These are phyloP conservation scores for Tetrapisispora iriomotensis DNA, from an alignment of 805 yeast species.

Conservation along the genomic window DNA sequence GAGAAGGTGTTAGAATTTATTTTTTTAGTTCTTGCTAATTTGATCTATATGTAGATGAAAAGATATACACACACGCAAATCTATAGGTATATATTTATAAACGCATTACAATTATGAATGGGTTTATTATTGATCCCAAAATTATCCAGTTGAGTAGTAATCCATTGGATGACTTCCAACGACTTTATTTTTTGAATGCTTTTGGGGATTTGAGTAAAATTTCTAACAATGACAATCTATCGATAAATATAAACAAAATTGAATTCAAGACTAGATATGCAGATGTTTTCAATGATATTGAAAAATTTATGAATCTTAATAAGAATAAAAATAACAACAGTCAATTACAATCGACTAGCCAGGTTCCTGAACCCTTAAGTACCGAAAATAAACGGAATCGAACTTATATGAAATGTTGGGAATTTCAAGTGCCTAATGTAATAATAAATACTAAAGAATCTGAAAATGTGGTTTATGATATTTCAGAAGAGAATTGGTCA, in stretches of 20 bases:
- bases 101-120: not conserved
- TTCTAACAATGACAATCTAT: not conserved
- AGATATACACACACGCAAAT: too few relatives aligned
- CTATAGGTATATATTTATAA: too few relatives aligned
- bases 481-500: not conserved
- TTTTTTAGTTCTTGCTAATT: too few relatives aligned
- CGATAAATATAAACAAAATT: not conserved
- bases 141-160: slow-evolving; percentile 12
- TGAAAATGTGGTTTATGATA: not conserved
- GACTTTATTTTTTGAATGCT: slow-evolving; percentile 19
- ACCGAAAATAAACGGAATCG: too few relatives aligned
- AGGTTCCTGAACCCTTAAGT: too few relatives aligned
- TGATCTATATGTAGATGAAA: too few relatives aligned
- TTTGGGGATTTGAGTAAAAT: slow-evolving; percentile 3
- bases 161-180: slow-evolving; percentile 28
- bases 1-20: too few relatives aligned
- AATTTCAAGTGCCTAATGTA: slow-evolving; percentile 23
- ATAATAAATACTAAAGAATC: slow-evolving; percentile 1
- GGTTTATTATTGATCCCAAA: slow-evolving; percentile 7
- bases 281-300: not conserved
- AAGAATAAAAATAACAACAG: too few relatives aligned
- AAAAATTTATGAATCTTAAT: slow-evolving; percentile 1
- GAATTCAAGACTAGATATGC: slow-evolving; percentile 1
- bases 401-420: slow-evolving; percentile 19
- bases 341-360: too few relatives aligned